Evolutionary conservation across 441 rosid species (phyloP), one percentile per base, ranked within the genome.

Genomic region (Eutrema salsugineum): DNA sequence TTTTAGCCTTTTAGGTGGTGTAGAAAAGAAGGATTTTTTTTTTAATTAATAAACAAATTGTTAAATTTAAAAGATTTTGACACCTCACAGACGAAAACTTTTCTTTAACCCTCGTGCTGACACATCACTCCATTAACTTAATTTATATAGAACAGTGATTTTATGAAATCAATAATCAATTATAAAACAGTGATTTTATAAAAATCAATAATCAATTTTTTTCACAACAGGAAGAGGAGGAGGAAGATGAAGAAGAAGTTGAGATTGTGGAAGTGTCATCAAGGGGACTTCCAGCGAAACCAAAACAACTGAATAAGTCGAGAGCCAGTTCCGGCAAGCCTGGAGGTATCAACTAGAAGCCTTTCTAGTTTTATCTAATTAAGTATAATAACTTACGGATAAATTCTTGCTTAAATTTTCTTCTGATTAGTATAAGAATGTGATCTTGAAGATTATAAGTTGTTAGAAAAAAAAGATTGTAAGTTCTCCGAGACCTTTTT

Each of bases 251-350:
- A 11, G 61, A 61, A 24, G 63, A 46, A 46, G 46, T 20, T 8
- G 72, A 67, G 63, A 63, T 43, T 50, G 63, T 53, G 49, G 49
- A 74, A 67, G 73, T 74, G 55, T 49, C 78, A 38, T 74, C 78
- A 53, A 67, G 78, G 49, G 56, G 57, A 17, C 38, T 33, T 40
- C 14, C 61, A 1, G 49, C 10, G 12, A 57, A 60, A 39, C 61
- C 50, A 38, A 66, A 72, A 32, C 22, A 4, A 40, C 15, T 59
- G 30, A 14, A 54, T 10, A 74, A 67, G 68, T 4, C 78, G 11
- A 74, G 46, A 51, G 78, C 4, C 1, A 74, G 68, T 60, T 24
- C 63, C 12, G 78, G 78, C 63, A 67, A 51, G 63, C 56, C 49
- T 3, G 78, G 78, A 42, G 1, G 63, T 43, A 24, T n/a, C 68